phyloP scores from a whole-genome alignment of 257 asterid genomes.

The Ehretia macrophylla region DNA sequence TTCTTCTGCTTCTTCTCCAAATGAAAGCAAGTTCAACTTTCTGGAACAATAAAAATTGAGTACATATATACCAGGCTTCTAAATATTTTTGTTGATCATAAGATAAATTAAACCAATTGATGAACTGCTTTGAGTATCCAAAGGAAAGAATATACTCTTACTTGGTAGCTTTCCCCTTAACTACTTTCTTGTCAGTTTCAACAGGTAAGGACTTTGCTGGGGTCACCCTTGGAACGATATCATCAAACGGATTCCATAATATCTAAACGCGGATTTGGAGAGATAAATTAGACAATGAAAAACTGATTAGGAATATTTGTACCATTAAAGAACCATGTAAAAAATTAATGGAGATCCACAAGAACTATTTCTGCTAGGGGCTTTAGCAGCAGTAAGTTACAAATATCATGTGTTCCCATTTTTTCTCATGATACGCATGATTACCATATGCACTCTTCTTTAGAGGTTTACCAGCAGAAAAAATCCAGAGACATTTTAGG shows the following conservation, averaged over 20 bases:
- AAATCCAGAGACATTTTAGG: not conserved
- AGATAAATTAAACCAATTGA: conserved; percentile 7
- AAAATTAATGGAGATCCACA: not conserved
- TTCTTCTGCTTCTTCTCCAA: conserved; percentile 99
- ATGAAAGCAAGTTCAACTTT: conserved; percentile 89
- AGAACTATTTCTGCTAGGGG: not conserved
- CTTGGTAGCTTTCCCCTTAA: conserved; percentile 68
- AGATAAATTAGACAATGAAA: not conserved
- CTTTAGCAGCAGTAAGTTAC: not conserved
- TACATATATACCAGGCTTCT: conserved; percentile 6
- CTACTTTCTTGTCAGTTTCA: conserved; percentile 43
- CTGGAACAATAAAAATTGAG: conserved; percentile 33
- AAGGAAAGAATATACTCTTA: conserved; percentile 28
- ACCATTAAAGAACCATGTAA: not conserved
- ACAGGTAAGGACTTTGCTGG: conserved; percentile 38
- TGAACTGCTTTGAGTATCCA: conserved; percentile 1
- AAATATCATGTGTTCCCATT: not conserved
- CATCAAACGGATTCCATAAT: conserved; percentile 96
- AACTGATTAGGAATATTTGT: not conserved
- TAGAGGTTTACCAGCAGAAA: not conserved
- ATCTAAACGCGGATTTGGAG: conserved; percentile 40
- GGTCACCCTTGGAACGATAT: conserved; percentile 65
- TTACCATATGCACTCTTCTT: not conserved
- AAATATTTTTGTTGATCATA: not conserved
- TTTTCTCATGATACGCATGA: not conserved